phyloP scores from a whole-genome alignment of 305 asterid genomes.

The Fraxinus albicans region DNA sequence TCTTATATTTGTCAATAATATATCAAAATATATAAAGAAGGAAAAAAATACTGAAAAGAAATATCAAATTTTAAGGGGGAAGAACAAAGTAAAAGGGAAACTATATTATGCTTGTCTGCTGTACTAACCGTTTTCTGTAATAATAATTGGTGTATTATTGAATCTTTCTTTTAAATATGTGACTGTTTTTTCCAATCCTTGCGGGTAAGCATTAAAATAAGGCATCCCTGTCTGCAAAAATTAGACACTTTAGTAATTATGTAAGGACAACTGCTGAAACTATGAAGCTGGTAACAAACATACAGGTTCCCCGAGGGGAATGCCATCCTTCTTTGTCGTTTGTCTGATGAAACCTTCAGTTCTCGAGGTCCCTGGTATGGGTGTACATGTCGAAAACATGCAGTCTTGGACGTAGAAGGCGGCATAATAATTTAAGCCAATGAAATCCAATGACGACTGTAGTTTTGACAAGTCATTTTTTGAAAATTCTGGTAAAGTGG shows the following conservation, averaged over 20 bases:
- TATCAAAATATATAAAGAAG: not conserved
- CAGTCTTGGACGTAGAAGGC: conserved; percentile 60
- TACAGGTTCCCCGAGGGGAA: conserved; percentile 48
- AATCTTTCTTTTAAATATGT: not conserved
- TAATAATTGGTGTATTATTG: not conserved
- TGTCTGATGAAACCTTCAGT: conserved; percentile 41
- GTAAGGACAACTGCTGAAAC: not conserved
- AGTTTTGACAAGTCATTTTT: conserved; percentile 27
- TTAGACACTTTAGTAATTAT: not conserved
- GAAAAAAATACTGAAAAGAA: not conserved
- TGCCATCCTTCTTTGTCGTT: conserved; percentile 42
- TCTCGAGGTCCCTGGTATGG: conserved; percentile 43
- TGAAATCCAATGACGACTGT: conserved; percentile 41
- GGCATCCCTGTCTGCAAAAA: not conserved
- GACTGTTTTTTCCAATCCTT: not conserved
- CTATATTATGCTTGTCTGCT: not conserved
- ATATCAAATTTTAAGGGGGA: not conserved
- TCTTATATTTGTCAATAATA: not conserved
- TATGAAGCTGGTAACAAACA: conserved; percentile 3
- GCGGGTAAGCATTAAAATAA: not conserved
- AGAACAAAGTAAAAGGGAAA: not conserved
- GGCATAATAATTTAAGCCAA: conserved; percentile 62
- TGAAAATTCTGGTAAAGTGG: conserved; percentile 42
- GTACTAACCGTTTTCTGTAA: conserved; percentile 4
- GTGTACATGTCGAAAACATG: conserved; percentile 40